Conservation (phyloP, 768 basidiomycete species). For the Cyathus striatus region DNA sequence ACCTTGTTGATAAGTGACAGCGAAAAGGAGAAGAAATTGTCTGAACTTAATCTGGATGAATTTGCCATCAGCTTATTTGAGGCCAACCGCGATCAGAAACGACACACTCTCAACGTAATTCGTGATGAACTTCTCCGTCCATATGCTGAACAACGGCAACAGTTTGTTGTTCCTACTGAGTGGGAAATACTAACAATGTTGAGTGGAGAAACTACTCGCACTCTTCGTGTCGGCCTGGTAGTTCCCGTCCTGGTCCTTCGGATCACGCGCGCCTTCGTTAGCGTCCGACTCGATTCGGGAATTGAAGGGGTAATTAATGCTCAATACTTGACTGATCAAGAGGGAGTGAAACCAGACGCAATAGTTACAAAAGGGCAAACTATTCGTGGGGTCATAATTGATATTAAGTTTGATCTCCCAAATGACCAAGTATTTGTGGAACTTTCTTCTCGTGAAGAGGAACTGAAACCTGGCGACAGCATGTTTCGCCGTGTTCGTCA, state of each 20-base stretch:
- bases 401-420: constrained; percentile 57
- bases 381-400: constrained; percentile 72
- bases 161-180: constrained; percentile 57
- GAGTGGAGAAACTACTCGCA: constrained; percentile 82
- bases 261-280: constrained; percentile 42
- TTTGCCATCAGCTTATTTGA: constrained; percentile 91
- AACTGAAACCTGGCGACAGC: constrained; percentile 59
- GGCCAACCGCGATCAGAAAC: constrained; percentile 79
- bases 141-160: constrained; percentile 67
- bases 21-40: constrained; percentile 74
- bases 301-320: constrained; percentile 75
- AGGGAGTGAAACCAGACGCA: constrained; percentile 32
- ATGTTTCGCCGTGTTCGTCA: constrained; percentile 53
- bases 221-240: constrained; percentile 74
- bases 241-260: constrained; percentile 71
- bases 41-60: constrained; percentile 91
- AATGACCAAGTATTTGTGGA: constrained; percentile 65
- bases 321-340: constrained; percentile 52
- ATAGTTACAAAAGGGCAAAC: constrained; percentile 76
- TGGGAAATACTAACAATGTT: constrained; percentile 94
- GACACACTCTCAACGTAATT: constrained; percentile 85
- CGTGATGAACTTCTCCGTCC: constrained; percentile 79
- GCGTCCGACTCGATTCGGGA: constrained; percentile 87
- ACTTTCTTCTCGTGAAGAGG: constrained; percentile 63
- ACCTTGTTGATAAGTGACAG: constrained; percentile 78